phyloP scores from a whole-genome alignment of 2,329 filamentous ascomycete genomes.

The Pseudocercospora pini-densiflorae region DNA sequence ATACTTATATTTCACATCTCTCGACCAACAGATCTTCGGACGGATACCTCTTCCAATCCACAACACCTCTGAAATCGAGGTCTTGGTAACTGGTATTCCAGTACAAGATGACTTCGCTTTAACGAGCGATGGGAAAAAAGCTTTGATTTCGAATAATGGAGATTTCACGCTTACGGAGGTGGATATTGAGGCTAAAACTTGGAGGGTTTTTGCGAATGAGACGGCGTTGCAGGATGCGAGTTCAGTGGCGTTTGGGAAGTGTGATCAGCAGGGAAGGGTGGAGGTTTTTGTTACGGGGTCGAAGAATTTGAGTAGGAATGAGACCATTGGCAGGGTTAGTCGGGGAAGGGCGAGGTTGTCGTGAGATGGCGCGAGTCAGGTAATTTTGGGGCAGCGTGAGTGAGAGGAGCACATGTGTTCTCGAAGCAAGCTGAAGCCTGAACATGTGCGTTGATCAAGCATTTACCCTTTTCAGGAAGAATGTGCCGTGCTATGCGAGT shows the following conservation, averaged over 20 bases:
- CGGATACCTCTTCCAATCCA: background rate
- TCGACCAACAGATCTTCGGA: background rate
- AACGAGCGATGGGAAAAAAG: background rate
- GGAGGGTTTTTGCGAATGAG: background rate
- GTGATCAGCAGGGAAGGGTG: background rate
- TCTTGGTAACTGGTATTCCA: background rate
- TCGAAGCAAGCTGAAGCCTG: too few relatives aligned
- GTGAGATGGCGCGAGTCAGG: too few relatives aligned
- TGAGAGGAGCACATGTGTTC: too few relatives aligned
- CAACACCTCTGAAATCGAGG: background rate
- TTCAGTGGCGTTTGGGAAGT: background rate
- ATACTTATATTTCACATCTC: background rate
- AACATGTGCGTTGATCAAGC: too few relatives aligned
- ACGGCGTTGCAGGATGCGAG: background rate
- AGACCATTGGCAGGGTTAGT: background rate
- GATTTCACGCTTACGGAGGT: background rate
- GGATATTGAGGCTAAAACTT: background rate
- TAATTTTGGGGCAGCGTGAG: too few relatives aligned
- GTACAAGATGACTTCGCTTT: background rate
- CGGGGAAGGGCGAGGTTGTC: too few relatives aligned
- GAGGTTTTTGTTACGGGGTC: background rate
- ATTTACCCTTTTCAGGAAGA: too few relatives aligned
- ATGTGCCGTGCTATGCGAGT: too few relatives aligned
- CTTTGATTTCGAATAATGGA: conserved; percentile 2
- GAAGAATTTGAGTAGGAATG: background rate